Percentiles rank a stretch among this genome's conserved stretches.
Conservation (phyloP, 805 yeast genomes). For the Blastobotrys parvus region DNA sequence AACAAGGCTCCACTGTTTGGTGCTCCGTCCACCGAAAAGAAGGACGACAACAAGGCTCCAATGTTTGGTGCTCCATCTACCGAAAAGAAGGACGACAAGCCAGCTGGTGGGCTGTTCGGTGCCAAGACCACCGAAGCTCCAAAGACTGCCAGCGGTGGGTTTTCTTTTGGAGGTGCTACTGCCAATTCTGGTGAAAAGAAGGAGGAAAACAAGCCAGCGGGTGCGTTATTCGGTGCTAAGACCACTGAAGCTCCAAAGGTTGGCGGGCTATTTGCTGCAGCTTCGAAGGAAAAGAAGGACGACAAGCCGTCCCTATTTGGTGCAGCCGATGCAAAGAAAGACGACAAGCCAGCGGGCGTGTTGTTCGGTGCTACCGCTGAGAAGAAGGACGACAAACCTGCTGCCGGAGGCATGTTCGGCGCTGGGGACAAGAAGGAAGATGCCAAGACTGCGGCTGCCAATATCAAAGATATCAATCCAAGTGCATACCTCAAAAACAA, state of each 20-base stretch:
- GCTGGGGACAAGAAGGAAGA: conserved; percentile 6
- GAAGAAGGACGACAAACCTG: conserved; percentile 5
- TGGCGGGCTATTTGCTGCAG: no score
- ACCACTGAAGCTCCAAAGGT: neutral
- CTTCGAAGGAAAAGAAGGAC: neutral
- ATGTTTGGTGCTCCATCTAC: conserved; percentile 21
- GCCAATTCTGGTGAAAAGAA: conserved; percentile 15
- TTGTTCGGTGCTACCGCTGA: conserved; percentile 3
- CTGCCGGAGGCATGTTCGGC: conserved; percentile 4
- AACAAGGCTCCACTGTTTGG: neutral
- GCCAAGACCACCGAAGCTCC: conserved; percentile 14
- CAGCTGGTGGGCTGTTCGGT: conserved; percentile 25
- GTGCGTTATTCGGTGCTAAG: conserved; percentile 11
- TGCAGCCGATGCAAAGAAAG: conserved; percentile 8
- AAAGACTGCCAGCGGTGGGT: conserved; percentile 3
- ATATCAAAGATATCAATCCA: conserved; percentile 47
- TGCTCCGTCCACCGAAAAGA: conserved; percentile 12
- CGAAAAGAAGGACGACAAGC: conserved; percentile 6
- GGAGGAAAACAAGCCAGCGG: conserved; percentile 20
- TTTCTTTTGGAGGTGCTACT: conserved; percentile 5
- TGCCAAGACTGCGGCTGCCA: conserved; percentile 17
- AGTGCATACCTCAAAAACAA: conserved; percentile 66
- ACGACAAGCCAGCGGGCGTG: conserved; percentile 1
- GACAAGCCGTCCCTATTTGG: conserved; percentile 11
- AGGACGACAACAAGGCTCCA: conserved; percentile 18